Conservation (phyloP, 306 rosid genomes). For the Quercus agrifolia region DNA sequence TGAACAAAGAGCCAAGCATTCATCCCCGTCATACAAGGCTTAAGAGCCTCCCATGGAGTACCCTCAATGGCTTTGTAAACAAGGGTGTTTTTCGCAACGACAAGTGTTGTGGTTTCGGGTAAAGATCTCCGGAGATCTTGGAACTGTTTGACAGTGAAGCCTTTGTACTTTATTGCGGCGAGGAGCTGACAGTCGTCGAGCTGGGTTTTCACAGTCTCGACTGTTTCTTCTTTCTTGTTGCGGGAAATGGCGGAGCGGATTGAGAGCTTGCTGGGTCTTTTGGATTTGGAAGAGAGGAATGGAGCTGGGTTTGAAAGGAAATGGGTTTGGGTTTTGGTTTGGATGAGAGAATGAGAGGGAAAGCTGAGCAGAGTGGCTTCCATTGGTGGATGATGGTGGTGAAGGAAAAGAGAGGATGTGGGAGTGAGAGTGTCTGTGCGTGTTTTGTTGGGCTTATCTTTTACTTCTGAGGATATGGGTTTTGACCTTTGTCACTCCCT, state of each 20-base stretch:
- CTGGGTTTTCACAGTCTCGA: constrained; percentile 58
- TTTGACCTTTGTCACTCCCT: neutral
- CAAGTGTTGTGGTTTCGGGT: constrained; percentile 62
- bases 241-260: constrained; percentile 79
- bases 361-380: constrained; percentile 55
- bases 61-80: constrained; percentile 86
- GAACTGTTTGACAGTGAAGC: constrained; percentile 79
- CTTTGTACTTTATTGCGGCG: constrained; percentile 86
- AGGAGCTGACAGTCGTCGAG: constrained; percentile 75
- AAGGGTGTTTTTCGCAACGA: constrained; percentile 92
- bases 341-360: constrained; percentile 33
- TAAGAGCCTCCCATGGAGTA: constrained; percentile 66
- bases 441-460: neutral
- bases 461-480: neutral
- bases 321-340: constrained; percentile 33
- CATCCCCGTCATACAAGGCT: constrained; percentile 97
- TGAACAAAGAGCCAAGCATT: constrained; percentile 94
- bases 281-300: constrained; percentile 24
- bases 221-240: constrained; percentile 70
- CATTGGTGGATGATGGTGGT: constrained; percentile 32
- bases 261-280: constrained; percentile 2
- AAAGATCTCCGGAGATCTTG: constrained; percentile 74
- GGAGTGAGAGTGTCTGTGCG: neutral
- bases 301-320: constrained; percentile 14
- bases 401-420: neutral